Percentiles rank a stretch among this genome's conserved stretches.
Evolutionary conservation across 1,284 basidiomycete genomes (phyloP).

Genomic region (Inonotus obliquus): DNA sequence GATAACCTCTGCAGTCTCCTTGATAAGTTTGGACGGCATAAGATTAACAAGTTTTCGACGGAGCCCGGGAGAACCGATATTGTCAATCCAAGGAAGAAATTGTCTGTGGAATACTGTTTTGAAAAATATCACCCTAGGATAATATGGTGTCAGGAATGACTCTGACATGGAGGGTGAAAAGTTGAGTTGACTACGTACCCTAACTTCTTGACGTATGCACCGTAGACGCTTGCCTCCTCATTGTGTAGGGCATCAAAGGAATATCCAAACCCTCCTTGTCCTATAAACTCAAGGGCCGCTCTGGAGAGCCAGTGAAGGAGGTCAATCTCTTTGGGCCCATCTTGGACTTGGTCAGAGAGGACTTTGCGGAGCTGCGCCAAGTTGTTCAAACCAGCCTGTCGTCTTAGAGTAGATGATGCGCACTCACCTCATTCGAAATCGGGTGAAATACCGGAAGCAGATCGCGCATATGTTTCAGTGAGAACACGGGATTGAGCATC

Average conservation of each 20-base stretch:
- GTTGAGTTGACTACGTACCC: slow-evolving; percentile 22
- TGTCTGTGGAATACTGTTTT: background rate
- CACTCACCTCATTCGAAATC: slow-evolving; percentile 24
- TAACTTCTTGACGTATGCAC: slow-evolving; percentile 27
- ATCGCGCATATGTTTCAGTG: slow-evolving; percentile 26
- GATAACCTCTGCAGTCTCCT: background rate
- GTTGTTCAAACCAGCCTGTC: slow-evolving; percentile 1
- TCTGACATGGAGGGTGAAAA: background rate
- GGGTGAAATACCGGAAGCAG: slow-evolving; percentile 27
- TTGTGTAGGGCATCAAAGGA: slow-evolving; percentile 30
- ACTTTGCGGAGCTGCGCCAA: slow-evolving; percentile 22
- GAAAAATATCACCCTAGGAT: background rate
- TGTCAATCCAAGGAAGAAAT: slow-evolving; percentile 8
- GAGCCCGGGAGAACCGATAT: slow-evolving; percentile 9
- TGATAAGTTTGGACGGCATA: background rate
- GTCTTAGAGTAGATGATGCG: background rate
- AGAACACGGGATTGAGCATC: slow-evolving; percentile 30
- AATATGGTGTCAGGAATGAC: background rate
- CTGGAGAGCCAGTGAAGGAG: slow-evolving; percentile 31
- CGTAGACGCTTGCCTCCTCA: slow-evolving; percentile 24
- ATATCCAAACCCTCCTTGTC: slow-evolving; percentile 33
- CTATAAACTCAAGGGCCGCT: slow-evolving; percentile 33
- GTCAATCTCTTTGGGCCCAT: slow-evolving; percentile 27
- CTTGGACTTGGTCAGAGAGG: slow-evolving; percentile 18
- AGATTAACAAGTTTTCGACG: slow-evolving; percentile 3